These are phyloP conservation scores for Aschersonia sp. DNA, from an alignment of 2,329 filamentous ascomycete species.

Conservation along the genomic window DNA sequence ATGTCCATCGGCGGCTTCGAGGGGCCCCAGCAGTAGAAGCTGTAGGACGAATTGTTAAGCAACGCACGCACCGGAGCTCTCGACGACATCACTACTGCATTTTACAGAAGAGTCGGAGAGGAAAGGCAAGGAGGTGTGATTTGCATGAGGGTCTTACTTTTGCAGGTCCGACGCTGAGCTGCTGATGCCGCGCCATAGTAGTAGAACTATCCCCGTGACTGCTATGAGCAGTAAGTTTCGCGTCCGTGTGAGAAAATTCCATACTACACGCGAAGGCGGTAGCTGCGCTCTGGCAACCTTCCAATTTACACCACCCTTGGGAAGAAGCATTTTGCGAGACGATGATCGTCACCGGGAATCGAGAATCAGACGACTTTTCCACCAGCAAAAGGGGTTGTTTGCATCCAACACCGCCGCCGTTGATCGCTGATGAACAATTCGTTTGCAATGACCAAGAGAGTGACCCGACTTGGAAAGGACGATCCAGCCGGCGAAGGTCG, in stretches of 20 bases:
- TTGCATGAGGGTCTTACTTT: slow-evolving; percentile 41
- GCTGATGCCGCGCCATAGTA: slow-evolving; percentile 80
- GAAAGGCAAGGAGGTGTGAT: background rate
- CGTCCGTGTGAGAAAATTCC: slow-evolving; percentile 59
- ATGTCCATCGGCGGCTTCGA: slow-evolving; percentile 94
- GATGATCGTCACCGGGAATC: slow-evolving; percentile 1
- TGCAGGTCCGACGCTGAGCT: slow-evolving; percentile 77
- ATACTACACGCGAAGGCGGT: slow-evolving; percentile 60
- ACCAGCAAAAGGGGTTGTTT: too few species aligned
- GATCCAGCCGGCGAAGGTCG: slow-evolving; percentile 1
- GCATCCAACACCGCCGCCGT: too few species aligned
- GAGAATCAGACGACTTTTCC: too few species aligned
- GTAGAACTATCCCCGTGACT: slow-evolving; percentile 53
- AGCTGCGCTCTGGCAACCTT: slow-evolving; percentile 73
- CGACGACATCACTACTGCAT: background rate
- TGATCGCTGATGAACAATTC: background rate
- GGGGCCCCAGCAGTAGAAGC: slow-evolving; percentile 96
- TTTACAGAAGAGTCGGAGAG: background rate
- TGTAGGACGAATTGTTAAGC: slow-evolving; percentile 22
- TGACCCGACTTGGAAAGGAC: background rate
- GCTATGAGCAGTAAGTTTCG: slow-evolving; percentile 64
- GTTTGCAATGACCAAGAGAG: slow-evolving; percentile 8
- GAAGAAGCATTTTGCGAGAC: slow-evolving; percentile 60
- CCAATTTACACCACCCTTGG: slow-evolving; percentile 84
- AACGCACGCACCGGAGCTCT: background rate